phyloP scores from a whole-genome alignment of 805 yeast species.

The Yarrowia sp. region DNA sequence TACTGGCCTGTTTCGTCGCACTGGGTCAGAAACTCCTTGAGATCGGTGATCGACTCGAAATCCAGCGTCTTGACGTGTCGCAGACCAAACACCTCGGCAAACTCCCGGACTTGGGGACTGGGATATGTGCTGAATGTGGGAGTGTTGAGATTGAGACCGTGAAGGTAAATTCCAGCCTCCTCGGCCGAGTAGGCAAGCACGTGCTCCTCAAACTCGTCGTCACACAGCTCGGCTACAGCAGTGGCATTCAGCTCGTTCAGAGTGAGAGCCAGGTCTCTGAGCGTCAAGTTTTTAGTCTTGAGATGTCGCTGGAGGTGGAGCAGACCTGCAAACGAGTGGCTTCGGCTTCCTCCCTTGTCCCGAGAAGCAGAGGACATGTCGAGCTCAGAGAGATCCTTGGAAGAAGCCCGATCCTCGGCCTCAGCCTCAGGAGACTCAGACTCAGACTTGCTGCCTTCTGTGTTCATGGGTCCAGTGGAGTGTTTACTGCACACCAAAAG shows the following conservation, averaged over 20 bases:
- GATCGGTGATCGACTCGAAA: constrained; percentile 52
- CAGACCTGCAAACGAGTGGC: constrained; percentile 81
- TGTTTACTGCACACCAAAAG: constrained; percentile 90
- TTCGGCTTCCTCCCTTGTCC: constrained; percentile 49
- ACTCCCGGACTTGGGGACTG: constrained; percentile 62
- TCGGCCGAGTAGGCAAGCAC: constrained; percentile 74
- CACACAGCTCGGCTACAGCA: constrained; percentile 92
- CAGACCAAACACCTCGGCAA: constrained; percentile 77
- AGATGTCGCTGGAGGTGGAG: constrained; percentile 64
- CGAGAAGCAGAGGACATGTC: neutral
- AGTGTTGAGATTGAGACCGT: constrained; percentile 80
- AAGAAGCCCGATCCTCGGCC: constrained; percentile 23
- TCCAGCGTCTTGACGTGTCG: constrained; percentile 54
- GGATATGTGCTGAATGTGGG: constrained; percentile 69
- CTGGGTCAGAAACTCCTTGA: constrained; percentile 61
- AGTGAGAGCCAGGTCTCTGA: constrained; percentile 61
- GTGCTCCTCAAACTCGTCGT: constrained; percentile 93
- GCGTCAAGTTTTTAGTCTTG: constrained; percentile 50
- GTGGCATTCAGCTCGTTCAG: constrained; percentile 66
- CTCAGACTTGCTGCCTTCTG: constrained; percentile 51
- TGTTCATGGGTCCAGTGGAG: constrained; percentile 69
- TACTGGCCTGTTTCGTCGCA: constrained; percentile 73
- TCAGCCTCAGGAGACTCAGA: constrained; percentile 40
- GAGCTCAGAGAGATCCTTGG: neutral
- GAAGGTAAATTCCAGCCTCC: constrained; percentile 82